Evolutionary conservation across 1,284 basidiomycete genomes (phyloP).

Genomic region (Ustilago vetiveriae): DNA sequence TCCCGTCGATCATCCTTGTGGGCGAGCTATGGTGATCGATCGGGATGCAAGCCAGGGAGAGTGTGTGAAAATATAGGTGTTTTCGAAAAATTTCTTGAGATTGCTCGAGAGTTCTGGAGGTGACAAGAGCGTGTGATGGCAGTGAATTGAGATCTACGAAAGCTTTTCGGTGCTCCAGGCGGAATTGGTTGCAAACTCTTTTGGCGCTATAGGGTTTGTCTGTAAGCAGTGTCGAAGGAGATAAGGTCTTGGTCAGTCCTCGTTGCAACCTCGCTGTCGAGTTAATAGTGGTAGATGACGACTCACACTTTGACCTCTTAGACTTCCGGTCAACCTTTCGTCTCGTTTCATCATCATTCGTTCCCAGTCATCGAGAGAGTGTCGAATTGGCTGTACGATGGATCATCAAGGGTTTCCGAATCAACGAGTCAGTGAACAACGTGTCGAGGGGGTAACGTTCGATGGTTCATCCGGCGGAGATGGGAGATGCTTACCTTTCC

Average conservation of each 20-base stretch:
- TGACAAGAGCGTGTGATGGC: no score
- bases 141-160: constrained; percentile 1
- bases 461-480: no score
- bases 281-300: no score
- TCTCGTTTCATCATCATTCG: constrained; percentile 67
- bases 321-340: constrained; percentile 62
- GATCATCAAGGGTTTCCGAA: not conserved
- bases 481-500: no score
- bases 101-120: no score
- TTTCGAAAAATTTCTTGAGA: not conserved
- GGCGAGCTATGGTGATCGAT: no score
- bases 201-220: constrained; percentile 59
- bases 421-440: constrained; percentile 1
- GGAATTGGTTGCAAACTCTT: constrained; percentile 63
- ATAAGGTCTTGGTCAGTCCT: not conserved
- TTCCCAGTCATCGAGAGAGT: constrained; percentile 66
- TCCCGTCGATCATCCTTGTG: no score
- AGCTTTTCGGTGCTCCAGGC: constrained; percentile 61
- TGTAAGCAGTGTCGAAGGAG: constrained; percentile 5
- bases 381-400: constrained; percentile 53
- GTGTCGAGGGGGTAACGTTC: no score
- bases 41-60: no score
- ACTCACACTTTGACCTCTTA: constrained; percentile 65
- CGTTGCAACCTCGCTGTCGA: no score
- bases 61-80: no score